Base-by-base conservation (phyloP, 805 yeast species). In the Zygosaccharomyces bisporus region DNA sequence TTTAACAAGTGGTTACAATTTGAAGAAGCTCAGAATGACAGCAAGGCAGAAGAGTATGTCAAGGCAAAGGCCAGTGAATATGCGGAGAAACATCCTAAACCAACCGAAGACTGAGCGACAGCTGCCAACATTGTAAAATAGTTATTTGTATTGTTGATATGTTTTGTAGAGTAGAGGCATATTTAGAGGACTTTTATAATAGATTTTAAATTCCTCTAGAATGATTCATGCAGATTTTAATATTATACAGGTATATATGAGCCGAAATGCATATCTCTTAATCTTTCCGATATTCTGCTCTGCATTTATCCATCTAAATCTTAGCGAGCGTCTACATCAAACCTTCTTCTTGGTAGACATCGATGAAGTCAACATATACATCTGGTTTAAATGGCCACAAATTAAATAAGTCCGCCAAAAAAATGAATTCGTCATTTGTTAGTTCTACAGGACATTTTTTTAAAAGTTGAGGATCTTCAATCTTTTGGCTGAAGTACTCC, bases 341-440 rank as follows among this genome's bases (percentile, higher is more conserved):
- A 16, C 43, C 41, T 6, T 47, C 47, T 33, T 55, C 59, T 29
- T 50, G 58, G 19, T 44, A 44, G 7, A 53, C 70, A 30, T 70
- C 75, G 40, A 68, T 66, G 50, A 72, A 70, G 45, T 70, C 73
- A 60, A 66, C 60, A 53, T 68, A 58, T 45, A 66, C 60, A 44
- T 67, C 74, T 0, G 95, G 97, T 62, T 82, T 88, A 70, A 89
- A 91, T 0, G 97, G 93, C 98, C 97, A 91, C 10, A 66, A 56
- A 33, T 70, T 72, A 58, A 83, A 87, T 2, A 66, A 70, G 3
- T 74, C 63, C 7, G 80, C 70, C 4, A 90, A 58, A 4, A 61
- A 52, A 4, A 69, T 46, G 47, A 83, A 69, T n/a, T 88, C 91
- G 1, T 75, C 76, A 2, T 67, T 57, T 0, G 79, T 68, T 37